phyloP scores from a whole-genome alignment of 768 basidiomycete species.

The Hirschioporus abietinus region DNA sequence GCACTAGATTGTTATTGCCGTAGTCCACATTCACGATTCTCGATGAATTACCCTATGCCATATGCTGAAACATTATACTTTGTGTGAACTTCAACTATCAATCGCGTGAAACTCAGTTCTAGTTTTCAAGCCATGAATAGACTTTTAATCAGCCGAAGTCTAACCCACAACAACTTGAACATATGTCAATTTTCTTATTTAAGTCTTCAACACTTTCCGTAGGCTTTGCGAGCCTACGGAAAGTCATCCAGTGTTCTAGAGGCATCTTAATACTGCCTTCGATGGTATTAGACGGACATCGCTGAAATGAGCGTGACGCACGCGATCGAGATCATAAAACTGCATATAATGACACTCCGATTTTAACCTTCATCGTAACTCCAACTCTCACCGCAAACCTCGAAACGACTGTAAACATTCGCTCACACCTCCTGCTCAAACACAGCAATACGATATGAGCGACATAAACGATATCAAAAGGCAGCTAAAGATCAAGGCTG shows the following conservation, averaged over 20 bases:
- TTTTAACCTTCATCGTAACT: background rate
- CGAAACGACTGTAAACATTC: background rate
- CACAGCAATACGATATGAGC: conserved; percentile 32
- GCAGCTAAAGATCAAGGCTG: conserved; percentile 76
- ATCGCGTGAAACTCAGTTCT: too few relatives aligned
- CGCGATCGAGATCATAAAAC: background rate
- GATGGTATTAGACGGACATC: too few relatives aligned
- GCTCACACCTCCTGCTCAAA: background rate
- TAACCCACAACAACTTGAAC: too few relatives aligned
- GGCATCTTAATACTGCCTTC: too few relatives aligned
- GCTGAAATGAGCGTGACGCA: too few relatives aligned
- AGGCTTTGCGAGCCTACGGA: too few relatives aligned
- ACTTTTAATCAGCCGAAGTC: too few relatives aligned
- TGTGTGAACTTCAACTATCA: too few relatives aligned
- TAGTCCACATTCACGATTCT: conserved; percentile 1
- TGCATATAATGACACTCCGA: background rate
- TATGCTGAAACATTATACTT: background rate
- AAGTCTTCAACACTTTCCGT: too few relatives aligned
- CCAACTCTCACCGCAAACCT: background rate
- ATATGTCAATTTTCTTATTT: too few relatives aligned
- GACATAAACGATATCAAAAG: conserved; percentile 45
- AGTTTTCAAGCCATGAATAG: too few relatives aligned
- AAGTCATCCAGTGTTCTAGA: too few relatives aligned
- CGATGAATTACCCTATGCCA: background rate
- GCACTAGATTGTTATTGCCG: background rate